These are phyloP conservation scores for Pythium sukuiense DNA, from an alignment of 352 stramenopile species.

Conservation along the genomic window DNA sequence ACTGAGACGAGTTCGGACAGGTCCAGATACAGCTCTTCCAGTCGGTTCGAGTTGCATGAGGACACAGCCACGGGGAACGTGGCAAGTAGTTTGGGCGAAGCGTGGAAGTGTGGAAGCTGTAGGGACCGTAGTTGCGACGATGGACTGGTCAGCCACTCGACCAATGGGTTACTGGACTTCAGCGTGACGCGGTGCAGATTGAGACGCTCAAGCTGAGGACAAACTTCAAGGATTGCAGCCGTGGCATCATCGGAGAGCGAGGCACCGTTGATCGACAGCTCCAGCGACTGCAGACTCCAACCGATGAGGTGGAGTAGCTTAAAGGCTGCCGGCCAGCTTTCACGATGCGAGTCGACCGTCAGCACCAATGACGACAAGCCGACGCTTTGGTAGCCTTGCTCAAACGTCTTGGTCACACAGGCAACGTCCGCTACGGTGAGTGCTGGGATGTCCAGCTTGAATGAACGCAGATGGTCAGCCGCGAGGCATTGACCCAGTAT, in stretches of 20 bases:
- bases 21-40: conserved; percentile 16
- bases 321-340: conserved; percentile 2
- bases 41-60: background rate
- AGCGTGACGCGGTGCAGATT: conserved; percentile 9
- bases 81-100: background rate
- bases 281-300: conserved; percentile 1
- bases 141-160: background rate
- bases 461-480: background rate
- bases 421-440: background rate
- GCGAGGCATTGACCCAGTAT: conserved; percentile 9
- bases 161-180: conserved; percentile 1
- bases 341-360: conserved; percentile 10
- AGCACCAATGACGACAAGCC: conserved; percentile 3
- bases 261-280: conserved; percentile 14
- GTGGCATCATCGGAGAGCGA: background rate
- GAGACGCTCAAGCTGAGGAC: conserved; percentile 7
- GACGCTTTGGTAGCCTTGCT: background rate
- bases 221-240: background rate
- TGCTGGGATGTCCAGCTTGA: conserved; percentile 14
- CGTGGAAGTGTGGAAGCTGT: conserved; percentile 1
- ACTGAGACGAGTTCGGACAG: conserved; percentile 12
- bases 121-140: conserved; percentile 1
- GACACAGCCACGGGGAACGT: background rate
- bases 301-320: conserved; percentile 11
- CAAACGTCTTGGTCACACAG: background rate